These are phyloP conservation scores for sweet orange (Citrus sinensis) DNA, from an alignment of 345 rosid species.

Conservation along the genomic window DNA sequence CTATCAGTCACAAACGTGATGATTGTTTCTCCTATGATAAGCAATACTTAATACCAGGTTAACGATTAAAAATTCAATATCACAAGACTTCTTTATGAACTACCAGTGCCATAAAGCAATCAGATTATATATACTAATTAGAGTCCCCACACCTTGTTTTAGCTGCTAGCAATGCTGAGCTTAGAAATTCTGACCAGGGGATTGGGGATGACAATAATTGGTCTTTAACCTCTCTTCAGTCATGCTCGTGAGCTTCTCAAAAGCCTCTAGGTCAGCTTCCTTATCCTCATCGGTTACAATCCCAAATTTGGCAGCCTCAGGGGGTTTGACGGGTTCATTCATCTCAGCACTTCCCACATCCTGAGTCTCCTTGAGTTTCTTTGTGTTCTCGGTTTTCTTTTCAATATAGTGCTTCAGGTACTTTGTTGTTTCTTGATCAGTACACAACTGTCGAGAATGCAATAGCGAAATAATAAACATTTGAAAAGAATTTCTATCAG, in stretches of 20 bases:
- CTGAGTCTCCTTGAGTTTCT: constrained; percentile 57
- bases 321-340: constrained; percentile 30
- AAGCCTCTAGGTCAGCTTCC: constrained; percentile 68
- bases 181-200: constrained; percentile 50
- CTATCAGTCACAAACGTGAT: too few species aligned
- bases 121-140: neutral
- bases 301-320: constrained; percentile 59
- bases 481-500: neutral
- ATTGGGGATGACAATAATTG: constrained; percentile 73
- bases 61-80: neutral
- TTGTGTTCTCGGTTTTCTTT: constrained; percentile 65
- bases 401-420: constrained; percentile 47
- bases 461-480: constrained; percentile 8
- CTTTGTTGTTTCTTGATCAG: constrained; percentile 80
- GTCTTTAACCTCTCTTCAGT: constrained; percentile 80
- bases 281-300: constrained; percentile 80
- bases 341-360: constrained; percentile 40
- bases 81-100: neutral
- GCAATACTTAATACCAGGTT: neutral
- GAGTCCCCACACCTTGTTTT: constrained; percentile 57
- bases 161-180: constrained; percentile 40
- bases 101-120: neutral
- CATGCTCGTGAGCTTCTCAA: constrained; percentile 60
- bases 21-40: too few species aligned
- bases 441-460: constrained; percentile 54